These are phyloP conservation scores for Nakaseomyces delphensis DNA, from an alignment of 1,139 yeast genomes.

Conservation along the genomic window DNA sequence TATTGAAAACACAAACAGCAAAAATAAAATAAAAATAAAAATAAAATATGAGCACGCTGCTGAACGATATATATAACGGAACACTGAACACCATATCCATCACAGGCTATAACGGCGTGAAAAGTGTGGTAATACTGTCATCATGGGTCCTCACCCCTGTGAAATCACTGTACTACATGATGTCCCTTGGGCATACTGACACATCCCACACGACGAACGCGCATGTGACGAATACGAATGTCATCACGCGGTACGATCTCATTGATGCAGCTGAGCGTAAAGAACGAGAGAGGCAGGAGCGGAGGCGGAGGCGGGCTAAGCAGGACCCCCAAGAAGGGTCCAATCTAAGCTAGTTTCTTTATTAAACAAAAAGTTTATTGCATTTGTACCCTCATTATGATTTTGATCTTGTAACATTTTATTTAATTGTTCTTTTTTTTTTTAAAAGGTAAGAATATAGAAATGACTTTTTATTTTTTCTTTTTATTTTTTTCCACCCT, in stretches of 20 bases:
- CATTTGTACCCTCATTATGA: too few species aligned
- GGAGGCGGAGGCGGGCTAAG: conserved; percentile 1
- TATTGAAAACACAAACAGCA: not conserved
- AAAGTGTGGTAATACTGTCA: conserved; percentile 3
- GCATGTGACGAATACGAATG: not conserved
- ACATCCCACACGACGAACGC: too few species aligned
- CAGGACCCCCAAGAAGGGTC: too few species aligned
- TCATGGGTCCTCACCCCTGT: conserved; percentile 4
- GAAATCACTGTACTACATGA: conserved; percentile 5
- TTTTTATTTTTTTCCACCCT: too few species aligned
- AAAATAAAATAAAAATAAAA: too few species aligned
- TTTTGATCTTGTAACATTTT: too few species aligned
- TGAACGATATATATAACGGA: conserved; percentile 5
- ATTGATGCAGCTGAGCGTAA: conserved; percentile 6
- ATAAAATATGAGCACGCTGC: conserved; percentile 2
- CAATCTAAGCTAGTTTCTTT: too few species aligned
- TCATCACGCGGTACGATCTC: conserved; percentile 4
- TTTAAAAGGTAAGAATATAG: too few species aligned
- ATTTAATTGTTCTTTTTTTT: too few species aligned
- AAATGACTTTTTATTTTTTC: too few species aligned
- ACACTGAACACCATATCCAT: conserved; percentile 3
- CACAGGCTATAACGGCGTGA: conserved; percentile 4
- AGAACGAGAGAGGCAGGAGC: conserved; percentile 3
- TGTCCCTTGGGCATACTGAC: not conserved
- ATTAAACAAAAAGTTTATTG: too few species aligned